Evolutionary conservation across 768 basidiomycete species (phyloP).

Genomic region (Peribolospora kevripleyi): DNA sequence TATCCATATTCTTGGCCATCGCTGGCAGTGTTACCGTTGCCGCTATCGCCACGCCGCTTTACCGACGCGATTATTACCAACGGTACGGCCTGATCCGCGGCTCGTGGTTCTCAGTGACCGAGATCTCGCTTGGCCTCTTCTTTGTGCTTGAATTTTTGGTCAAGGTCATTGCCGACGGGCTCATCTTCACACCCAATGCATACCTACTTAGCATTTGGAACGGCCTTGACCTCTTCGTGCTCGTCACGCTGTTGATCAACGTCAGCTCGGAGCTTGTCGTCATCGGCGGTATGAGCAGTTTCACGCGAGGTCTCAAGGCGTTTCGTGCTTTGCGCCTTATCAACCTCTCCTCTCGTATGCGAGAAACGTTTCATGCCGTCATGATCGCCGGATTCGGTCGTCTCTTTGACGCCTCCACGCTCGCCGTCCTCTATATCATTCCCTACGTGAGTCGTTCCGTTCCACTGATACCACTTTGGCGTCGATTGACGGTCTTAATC

Average conservation of each 20-base stretch:
- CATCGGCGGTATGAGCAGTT: constrained; percentile 51
- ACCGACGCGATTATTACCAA: constrained; percentile 46
- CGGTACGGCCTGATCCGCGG: constrained; percentile 34
- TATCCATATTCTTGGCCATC: constrained; percentile 47
- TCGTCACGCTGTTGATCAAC: constrained; percentile 45
- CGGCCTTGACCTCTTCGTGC: constrained; percentile 60
- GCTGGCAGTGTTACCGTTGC: constrained; percentile 62
- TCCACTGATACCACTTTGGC: neutral
- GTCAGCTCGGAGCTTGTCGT: constrained; percentile 45
- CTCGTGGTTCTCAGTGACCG: constrained; percentile 72
- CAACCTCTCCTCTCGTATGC: constrained; percentile 64
- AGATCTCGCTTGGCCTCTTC: constrained; percentile 17
- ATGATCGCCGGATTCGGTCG: constrained; percentile 63
- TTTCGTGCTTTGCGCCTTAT: constrained; percentile 69
- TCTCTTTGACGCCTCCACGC: constrained; percentile 67
- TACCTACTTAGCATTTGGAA: constrained; percentile 87
- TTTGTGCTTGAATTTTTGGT: constrained; percentile 62
- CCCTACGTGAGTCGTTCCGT: constrained; percentile 15
- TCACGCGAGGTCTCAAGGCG: constrained; percentile 65
- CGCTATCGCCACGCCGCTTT: constrained; percentile 55
- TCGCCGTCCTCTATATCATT: constrained; percentile 43
- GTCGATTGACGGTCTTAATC: constrained; percentile 14
- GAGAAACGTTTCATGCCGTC: constrained; percentile 56
- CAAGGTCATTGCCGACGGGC: constrained; percentile 81
- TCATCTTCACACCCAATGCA: constrained; percentile 70